These are phyloP conservation scores for Iris macrosiphon DNA, from an alignment of 106 monocot species.

Conservation along the genomic window DNA sequence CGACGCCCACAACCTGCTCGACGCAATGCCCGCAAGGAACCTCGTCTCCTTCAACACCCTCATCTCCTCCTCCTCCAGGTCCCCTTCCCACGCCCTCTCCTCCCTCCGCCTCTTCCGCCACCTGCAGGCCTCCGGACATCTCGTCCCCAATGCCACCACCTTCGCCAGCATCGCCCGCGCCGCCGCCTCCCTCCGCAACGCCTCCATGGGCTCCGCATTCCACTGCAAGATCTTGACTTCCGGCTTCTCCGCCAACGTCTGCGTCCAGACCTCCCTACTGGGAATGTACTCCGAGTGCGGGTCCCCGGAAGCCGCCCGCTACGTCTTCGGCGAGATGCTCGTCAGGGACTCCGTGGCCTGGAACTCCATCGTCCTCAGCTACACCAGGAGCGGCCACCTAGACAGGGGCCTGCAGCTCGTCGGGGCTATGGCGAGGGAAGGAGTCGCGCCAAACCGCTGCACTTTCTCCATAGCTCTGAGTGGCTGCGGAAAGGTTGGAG, in stretches of 20 bases:
- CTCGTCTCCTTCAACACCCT: conserved; percentile 63
- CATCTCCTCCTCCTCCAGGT: conserved; percentile 50
- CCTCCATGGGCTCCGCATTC: conserved; percentile 17
- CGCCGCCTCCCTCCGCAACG: conserved; percentile 14
- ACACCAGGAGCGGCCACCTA: conserved; percentile 17
- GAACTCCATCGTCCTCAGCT: conserved; percentile 50
- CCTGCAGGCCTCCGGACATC: conserved; percentile 17
- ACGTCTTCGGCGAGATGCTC: conserved; percentile 50
- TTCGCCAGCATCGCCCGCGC: conserved; percentile 49
- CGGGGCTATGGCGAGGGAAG: conserved; percentile 20
- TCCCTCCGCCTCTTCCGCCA: conserved; percentile 33
- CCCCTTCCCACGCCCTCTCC: not conserved
- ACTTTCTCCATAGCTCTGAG: conserved; percentile 44
- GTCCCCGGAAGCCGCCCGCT: conserved; percentile 13
- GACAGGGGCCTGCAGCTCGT: conserved; percentile 20
- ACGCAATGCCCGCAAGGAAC: conserved; percentile 52
- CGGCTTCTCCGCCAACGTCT: conserved; percentile 35
- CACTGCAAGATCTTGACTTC: conserved; percentile 28
- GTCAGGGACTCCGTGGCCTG: conserved; percentile 59
- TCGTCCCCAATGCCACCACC: conserved; percentile 42
- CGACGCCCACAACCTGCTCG: conserved; percentile 57
- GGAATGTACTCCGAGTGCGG: conserved; percentile 53
- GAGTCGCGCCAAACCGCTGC: conserved; percentile 17
- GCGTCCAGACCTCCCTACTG: conserved; percentile 61
- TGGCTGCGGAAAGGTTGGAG: conserved; percentile 30